phyloP scores from a whole-genome alignment of 2,329 filamentous ascomycete genomes.

The Tolypocladium sp. region DNA sequence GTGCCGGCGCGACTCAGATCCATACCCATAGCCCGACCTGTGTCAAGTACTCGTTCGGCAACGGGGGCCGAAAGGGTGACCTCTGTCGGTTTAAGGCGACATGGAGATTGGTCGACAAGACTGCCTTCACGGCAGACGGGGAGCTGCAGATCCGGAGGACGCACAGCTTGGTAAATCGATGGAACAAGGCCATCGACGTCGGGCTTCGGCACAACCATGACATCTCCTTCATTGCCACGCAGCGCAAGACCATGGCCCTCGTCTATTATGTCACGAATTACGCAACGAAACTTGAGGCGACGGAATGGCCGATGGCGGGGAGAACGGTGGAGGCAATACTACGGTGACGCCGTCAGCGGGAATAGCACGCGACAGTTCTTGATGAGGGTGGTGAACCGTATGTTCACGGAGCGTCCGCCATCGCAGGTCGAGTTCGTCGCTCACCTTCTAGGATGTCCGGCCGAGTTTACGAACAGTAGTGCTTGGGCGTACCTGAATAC shows the following conservation, averaged over 20 bases:
- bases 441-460: too few species aligned
- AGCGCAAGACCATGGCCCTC: constrained; percentile 1
- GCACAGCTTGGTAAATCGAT: neutral
- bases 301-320: too few species aligned
- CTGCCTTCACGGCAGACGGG: neutral
- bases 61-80: neutral
- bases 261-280: constrained; percentile 2
- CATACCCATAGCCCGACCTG: neutral
- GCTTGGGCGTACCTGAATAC: too few species aligned
- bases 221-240: neutral
- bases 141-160: neutral
- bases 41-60: neutral
- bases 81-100: neutral
- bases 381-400: too few species aligned
- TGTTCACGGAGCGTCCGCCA: too few species aligned
- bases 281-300: neutral
- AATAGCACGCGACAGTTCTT: too few species aligned
- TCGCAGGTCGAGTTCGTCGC: too few species aligned
- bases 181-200: neutral
- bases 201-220: neutral
- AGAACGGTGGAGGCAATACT: too few species aligned
- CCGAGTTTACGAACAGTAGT: too few species aligned
- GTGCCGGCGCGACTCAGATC: neutral
- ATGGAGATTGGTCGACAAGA: neutral
- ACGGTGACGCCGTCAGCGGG: too few species aligned